A percentile compares a stretch with the other conserved stretches of the same genome.
Conservation (phyloP, 805 yeast genomes). For the Tetrapisispora namnaoensis region DNA sequence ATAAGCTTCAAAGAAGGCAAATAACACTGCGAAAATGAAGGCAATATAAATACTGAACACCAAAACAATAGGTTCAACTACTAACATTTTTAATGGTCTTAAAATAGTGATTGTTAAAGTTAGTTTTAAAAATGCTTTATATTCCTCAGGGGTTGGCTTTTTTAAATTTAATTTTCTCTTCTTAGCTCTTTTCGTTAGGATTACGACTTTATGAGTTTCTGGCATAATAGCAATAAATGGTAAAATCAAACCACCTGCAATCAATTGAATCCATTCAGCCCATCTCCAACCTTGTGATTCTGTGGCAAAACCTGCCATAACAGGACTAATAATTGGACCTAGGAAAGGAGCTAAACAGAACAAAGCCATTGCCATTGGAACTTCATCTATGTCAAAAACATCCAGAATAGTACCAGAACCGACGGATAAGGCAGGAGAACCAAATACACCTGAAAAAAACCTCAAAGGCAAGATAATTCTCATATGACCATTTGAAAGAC, state of each 20-base stretch:
- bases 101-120: conserved; percentile 43
- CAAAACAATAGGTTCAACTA: conserved; percentile 65
- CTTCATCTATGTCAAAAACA: conserved; percentile 55
- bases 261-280: conserved; percentile 62
- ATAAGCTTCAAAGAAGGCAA: conserved; percentile 52
- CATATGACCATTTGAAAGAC: conserved; percentile 48
- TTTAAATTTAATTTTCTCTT: conserved; percentile 46
- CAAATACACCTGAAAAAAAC: conserved; percentile 64
- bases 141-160: conserved; percentile 27
- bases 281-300: conserved; percentile 56
- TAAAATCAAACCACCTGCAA: conserved; percentile 49
- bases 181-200: conserved; percentile 50
- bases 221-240: conserved; percentile 42
- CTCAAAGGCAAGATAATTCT: conserved; percentile 55
- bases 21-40: conserved; percentile 65
- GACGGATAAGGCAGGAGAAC: conserved; percentile 75
- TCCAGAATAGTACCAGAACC: conserved; percentile 82
- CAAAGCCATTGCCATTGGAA: conserved; percentile 67
- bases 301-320: conserved; percentile 64
- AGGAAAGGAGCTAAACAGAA: conserved; percentile 71
- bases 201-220: conserved; percentile 64
- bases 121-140: conserved; percentile 33
- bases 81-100: conserved; percentile 59
- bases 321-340: conserved; percentile 73
- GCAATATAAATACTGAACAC: conserved; percentile 63